Evolutionary conservation across 257 asterid species (phyloP).

Genomic region (Gentiana dahurica): DNA sequence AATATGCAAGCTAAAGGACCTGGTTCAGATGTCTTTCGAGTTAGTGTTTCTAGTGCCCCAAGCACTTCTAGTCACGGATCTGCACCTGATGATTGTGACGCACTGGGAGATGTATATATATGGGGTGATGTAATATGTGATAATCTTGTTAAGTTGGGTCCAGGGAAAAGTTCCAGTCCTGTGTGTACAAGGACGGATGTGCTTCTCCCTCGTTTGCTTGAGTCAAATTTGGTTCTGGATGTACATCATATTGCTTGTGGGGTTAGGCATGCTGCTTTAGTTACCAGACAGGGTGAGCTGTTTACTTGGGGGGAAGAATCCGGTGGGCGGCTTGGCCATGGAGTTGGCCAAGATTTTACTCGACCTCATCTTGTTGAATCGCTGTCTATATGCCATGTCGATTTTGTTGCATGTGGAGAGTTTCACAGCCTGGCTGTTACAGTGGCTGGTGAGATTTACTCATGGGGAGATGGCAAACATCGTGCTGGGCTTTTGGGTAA

Average conservation of each 20-base stretch:
- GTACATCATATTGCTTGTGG: slow-evolving; percentile 89
- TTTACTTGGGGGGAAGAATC: slow-evolving; percentile 98
- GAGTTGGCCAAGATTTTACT: slow-evolving; percentile 56
- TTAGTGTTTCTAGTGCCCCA: slow-evolving; percentile 91
- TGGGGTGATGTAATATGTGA: slow-evolving; percentile 96
- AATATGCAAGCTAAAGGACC: slow-evolving; percentile 80
- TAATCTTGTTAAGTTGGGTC: slow-evolving; percentile 58
- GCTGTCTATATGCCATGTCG: slow-evolving; percentile 46
- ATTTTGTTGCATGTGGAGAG: slow-evolving; percentile 88
- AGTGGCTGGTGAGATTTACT: slow-evolving; percentile 68
- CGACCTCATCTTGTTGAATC: slow-evolving; percentile 73
- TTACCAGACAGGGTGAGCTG: slow-evolving; percentile 83
- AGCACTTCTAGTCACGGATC: slow-evolving; percentile 98
- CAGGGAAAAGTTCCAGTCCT: slow-evolving; percentile 58
- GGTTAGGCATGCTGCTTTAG: slow-evolving; percentile 74
- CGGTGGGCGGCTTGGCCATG: slow-evolving; percentile 97
- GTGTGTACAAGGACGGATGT: slow-evolving; percentile 58
- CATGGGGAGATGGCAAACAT: slow-evolving; percentile 98
- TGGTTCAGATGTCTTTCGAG: slow-evolving; percentile 78
- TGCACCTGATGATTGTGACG: slow-evolving; percentile 88
- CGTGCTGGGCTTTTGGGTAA: slow-evolving; percentile 87
- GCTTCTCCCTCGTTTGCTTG: slow-evolving; percentile 75
- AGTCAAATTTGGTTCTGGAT: slow-evolving; percentile 68
- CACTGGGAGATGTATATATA: slow-evolving; percentile 76
- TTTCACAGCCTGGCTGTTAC: slow-evolving; percentile 86